Percentiles rank a stretch among this genome's conserved stretches.
phyloP scores from a whole-genome alignment of 306 rosid genomes.

The Coriaria nepalensis region DNA sequence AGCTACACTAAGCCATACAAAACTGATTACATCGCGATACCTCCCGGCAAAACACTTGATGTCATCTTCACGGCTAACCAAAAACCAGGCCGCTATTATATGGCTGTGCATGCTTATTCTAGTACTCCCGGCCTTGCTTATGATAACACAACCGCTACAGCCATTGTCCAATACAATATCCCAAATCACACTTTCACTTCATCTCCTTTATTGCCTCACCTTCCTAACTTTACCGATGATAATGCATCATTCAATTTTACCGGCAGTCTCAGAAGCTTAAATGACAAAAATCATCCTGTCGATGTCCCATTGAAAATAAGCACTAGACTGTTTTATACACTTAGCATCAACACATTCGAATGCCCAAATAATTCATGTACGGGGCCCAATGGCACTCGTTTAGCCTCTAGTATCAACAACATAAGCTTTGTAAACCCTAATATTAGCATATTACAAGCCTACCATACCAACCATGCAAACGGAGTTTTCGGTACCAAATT shows the following conservation, averaged over 20 bases:
- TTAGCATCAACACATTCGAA: slow-evolving; percentile 12
- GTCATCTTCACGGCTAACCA: slow-evolving; percentile 29
- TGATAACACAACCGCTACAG: slow-evolving; percentile 22
- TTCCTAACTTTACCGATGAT: slow-evolving; percentile 15
- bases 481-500: slow-evolving; percentile 12
- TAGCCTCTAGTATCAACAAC: slow-evolving; percentile 19
- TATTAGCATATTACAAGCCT: slow-evolving; percentile 19
- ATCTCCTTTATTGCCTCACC: neutral
- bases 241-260: slow-evolving; percentile 11
- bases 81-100: slow-evolving; percentile 13
- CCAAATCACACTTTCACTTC: neutral
- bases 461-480: slow-evolving; percentile 7
- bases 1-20: slow-evolving; percentile 23
- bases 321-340: neutral
- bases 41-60: slow-evolving; percentile 43
- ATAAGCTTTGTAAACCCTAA: slow-evolving; percentile 19
- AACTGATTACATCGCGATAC: slow-evolving; percentile 24
- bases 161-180: slow-evolving; percentile 5
- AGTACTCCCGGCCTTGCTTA: neutral
- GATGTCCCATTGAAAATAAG: slow-evolving; percentile 9
- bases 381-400: slow-evolving; percentile 17
- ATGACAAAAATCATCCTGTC: neutral
- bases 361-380: slow-evolving; percentile 15
- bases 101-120: slow-evolving; percentile 14
- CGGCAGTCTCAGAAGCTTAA: slow-evolving; percentile 12